phyloP scores from a whole-genome alignment of 768 basidiomycete genomes.

The Pleurotus tuber-regium region DNA sequence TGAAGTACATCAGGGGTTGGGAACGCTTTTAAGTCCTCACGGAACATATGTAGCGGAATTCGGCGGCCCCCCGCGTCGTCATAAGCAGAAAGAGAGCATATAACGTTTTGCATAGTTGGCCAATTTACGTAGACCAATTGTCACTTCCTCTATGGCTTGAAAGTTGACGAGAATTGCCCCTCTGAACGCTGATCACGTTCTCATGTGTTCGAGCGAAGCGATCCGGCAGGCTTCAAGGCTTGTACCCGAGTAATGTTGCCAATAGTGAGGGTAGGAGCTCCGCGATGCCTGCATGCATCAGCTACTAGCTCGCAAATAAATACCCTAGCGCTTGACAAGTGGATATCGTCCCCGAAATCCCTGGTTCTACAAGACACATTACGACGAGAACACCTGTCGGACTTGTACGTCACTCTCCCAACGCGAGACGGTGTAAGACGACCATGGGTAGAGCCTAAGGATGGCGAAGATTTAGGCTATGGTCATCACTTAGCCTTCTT shows the following conservation, averaged over 20 bases:
- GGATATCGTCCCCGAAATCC: conserved; percentile 49
- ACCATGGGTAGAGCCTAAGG: conserved; percentile 33
- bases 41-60: conserved; percentile 63
- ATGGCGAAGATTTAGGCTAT: conserved; percentile 43
- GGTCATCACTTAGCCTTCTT: conserved; percentile 79
- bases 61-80: conserved; percentile 19
- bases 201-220: too few species aligned
- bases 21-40: conserved; percentile 60
- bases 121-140: too few species aligned
- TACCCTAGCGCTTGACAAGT: conserved; percentile 40
- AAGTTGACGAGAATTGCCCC: too few species aligned
- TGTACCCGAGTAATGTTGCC: too few species aligned
- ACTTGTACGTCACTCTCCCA: conserved; percentile 69
- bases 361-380: conserved; percentile 49
- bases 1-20: conserved; percentile 69
- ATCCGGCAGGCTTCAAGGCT: too few species aligned
- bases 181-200: too few species aligned
- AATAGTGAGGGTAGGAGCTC: neutral
- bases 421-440: conserved; percentile 60
- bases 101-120: too few species aligned
- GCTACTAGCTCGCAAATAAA: neutral
- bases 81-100: conserved; percentile 1
- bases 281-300: neutral
- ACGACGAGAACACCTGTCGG: conserved; percentile 53
- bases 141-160: too few species aligned